Base-by-base conservation (phyloP, 352 stramenopile species). In the Blastocystis sp. region DNA sequence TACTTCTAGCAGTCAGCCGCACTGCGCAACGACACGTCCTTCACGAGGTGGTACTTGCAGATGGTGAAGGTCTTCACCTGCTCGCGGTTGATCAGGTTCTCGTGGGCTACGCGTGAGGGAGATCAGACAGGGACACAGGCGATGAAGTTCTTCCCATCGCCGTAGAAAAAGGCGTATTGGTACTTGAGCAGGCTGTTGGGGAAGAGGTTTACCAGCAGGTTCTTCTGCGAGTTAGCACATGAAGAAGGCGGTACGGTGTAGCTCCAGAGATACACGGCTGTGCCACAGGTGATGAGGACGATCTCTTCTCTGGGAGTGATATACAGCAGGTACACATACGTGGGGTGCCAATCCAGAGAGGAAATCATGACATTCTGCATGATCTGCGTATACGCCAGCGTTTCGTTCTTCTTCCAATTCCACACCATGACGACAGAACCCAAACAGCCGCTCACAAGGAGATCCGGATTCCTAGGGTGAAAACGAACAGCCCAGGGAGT, bases 401-500 rank as follows among this genome's bases (percentile, higher is more conserved):
- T 53, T 34, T 77, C 66, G 19, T 53, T 77, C n/a, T 77, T 77
- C 34, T 74, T 86, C 52, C 62, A 62, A 88, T 94, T 84, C 92
- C 92, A 94, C n/a, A 94, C 76, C 14, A 92, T 88, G 17, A 98
- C 95, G 93, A 98, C 93, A 90, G 94, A 96, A 34, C 95, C 96
- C 41, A 99, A 91, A 90, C 96, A 99, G 2, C 96, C 96, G n/a
- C 93, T 97, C 0, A 96, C 96, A 7, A 99, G 91, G 89, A 98
- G 95, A 23, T 93, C 91, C 17, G 93, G 91, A 88, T 98, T 91
- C 14, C 90, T 95, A 2, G 96, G 96, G 90, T 99, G 96, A 89
- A 97, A 99, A 90, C 98, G 98, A 81, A 98, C 96, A 62, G 96
- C 98, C 96, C 96, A 99, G 0, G 96, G 93, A 19, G 93, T 96